Base-by-base conservation (phyloP, 768 basidiomycete species). In the Suillus americanus region DNA sequence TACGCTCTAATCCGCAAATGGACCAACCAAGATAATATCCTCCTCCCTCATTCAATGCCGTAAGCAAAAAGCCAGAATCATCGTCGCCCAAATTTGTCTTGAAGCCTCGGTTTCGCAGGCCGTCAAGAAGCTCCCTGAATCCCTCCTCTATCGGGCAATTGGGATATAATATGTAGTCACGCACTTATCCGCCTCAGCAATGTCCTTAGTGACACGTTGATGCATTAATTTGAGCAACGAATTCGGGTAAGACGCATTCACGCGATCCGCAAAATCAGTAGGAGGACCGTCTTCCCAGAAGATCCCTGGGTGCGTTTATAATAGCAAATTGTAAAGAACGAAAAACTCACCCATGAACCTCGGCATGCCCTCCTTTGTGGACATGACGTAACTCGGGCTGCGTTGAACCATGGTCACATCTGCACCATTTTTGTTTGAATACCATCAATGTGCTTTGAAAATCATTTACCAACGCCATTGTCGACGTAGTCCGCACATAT, bases 21-120 rank as follows among this genome's bases (percentile, higher is more conserved):
- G 6, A 64, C 77, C 30, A 64, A 85, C 89, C 88, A 2, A 90
- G 76, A 74, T 91, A 91, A 73, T 88, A 91, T 7, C 90, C 88
- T 30, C 88, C 89, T 0, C 76, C 84, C 50, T 79, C 79, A 9
- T 71, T 72, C 72, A 80, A 84, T 16, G 81, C 82, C 23, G 85
- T 73, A 50, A 83, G 74, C 12, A 82, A 63, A 65, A 85, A 79
- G 0, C 89, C 89, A 1, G 82, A 77, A 23, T 78, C 83, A 7
- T 85, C 82, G 40, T 78, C 78, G 9, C 89, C 89, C 8, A 73
- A 68, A 53, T 81, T 84, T 14, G 79, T 69, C 63, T 80, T 82
- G 78, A 90, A 92, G 5, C 90, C 90, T 3, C 78, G 78, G 64
- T 79, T 79, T 43, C 80, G 75, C 18, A 92, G 79, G 8, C 81